phyloP scores from a whole-genome alignment of 257 asterid genomes.

The Echites panduratus region DNA sequence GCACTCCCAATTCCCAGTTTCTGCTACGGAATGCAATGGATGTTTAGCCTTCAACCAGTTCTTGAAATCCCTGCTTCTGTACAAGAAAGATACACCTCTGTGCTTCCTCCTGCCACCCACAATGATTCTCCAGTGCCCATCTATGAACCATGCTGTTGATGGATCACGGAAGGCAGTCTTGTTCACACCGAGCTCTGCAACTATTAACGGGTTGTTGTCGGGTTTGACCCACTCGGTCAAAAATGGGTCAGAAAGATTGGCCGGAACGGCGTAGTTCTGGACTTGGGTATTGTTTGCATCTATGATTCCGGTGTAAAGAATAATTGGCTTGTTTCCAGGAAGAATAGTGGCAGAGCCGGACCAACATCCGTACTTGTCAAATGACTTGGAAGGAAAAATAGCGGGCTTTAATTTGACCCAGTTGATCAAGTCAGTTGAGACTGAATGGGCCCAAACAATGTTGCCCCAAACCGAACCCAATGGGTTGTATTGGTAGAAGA shows the following conservation, averaged over 20 bases:
- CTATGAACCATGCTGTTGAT: conserved; percentile 68
- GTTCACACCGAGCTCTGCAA: conserved; percentile 31
- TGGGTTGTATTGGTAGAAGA: conserved; percentile 76
- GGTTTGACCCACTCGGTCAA: conserved; percentile 66
- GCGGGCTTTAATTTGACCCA: conserved; percentile 50
- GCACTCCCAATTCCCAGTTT: conserved; percentile 73
- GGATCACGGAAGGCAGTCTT: conserved; percentile 71
- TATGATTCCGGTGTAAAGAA: conserved; percentile 69
- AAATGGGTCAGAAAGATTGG: conserved; percentile 54
- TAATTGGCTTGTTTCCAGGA: conserved; percentile 60
- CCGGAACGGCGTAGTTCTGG: conserved; percentile 75
- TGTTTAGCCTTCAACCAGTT: conserved; percentile 49
- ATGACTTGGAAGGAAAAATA: conserved; percentile 51
- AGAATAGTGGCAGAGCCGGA: conserved; percentile 73
- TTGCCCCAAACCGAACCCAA: conserved; percentile 75
- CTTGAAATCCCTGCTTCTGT: conserved; percentile 52
- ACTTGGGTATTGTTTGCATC: conserved; percentile 48
- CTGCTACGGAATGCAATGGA: conserved; percentile 32
- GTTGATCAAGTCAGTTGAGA: conserved; percentile 55
- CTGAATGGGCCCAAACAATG: conserved; percentile 78
- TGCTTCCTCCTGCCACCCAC: conserved; percentile 33
- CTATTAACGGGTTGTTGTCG: conserved; percentile 56
- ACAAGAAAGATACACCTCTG: conserved; percentile 40
- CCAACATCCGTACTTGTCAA: conserved; percentile 72
- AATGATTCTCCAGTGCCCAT: conserved; percentile 49